Conservation (phyloP, 768 basidiomycete genomes). For the Cystofilobasidium macerans region DNA sequence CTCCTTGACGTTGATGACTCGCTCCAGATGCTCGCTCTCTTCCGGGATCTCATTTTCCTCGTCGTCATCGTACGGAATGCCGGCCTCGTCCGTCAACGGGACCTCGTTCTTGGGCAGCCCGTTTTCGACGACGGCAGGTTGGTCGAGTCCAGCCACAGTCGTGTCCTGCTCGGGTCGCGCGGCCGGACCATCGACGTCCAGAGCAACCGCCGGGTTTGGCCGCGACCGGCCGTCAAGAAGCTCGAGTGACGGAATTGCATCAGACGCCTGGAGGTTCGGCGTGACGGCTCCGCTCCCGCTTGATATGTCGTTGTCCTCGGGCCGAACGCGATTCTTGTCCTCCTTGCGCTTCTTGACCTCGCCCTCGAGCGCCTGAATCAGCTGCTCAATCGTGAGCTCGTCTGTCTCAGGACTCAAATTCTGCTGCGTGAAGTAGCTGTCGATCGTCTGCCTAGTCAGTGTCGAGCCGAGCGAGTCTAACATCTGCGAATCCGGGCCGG, state of each 20-base stretch:
- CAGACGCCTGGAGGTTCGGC: background rate
- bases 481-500: conserved; percentile 52
- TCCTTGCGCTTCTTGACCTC: conserved; percentile 62
- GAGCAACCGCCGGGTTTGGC: background rate
- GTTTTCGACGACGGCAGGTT: background rate
- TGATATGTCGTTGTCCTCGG: conserved; percentile 38
- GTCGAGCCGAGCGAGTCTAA: conserved; percentile 95
- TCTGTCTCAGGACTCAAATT: conserved; percentile 55
- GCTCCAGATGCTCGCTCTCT: conserved; percentile 41
- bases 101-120: conserved; percentile 10
- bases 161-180: background rate
- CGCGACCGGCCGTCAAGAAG: background rate
- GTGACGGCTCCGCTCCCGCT: conserved; percentile 15
- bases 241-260: conserved; percentile 9
- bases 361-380: conserved; percentile 70
- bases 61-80: conserved; percentile 15
- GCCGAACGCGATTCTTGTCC: conserved; percentile 59
- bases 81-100: conserved; percentile 10
- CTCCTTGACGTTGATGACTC: conserved; percentile 87
- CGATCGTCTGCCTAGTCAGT: conserved; percentile 62
- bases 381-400: conserved; percentile 66
- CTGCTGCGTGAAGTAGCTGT: conserved; percentile 65
- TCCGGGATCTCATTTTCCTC: conserved; percentile 2
- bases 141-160: background rate
- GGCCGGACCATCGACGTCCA: conserved; percentile 10